Base-by-base conservation (phyloP, 2,329 filamentous ascomycete genomes). In the Talaromyces sp. region DNA sequence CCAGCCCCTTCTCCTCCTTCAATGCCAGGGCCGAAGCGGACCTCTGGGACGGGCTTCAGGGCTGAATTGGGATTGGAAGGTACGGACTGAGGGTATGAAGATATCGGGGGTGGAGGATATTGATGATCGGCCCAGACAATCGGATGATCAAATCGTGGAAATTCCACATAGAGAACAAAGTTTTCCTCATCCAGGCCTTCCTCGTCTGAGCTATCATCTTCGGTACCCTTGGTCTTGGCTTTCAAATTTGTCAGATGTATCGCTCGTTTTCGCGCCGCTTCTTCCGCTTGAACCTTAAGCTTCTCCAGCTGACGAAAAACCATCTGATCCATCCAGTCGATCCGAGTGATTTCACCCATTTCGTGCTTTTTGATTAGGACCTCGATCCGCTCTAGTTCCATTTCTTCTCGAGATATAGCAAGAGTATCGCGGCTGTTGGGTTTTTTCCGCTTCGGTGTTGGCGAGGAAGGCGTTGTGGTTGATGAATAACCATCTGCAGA, bases 341-440 rank as follows among this genome's bases (percentile, higher is more conserved):
- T 89, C 14, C 91, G 85, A 0, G 90, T 86, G 22, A 99, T 93
- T 70, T 99, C 94, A 16, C 91, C 92, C 88, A 97, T 95, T 69
- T 99, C 95, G 68, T 97, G 94, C 74, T 96, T 96, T 75, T 99
- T 99, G 69, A 99, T 89, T 19, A 97, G 74, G 49, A 86, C 87
- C 67, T 97, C 92, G 62, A 99, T 82, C 16, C 94, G 82, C 64
- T 97, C 91, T 56, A 97, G 82, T 72, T 99, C 94, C 48, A 90
- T 86, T 54, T 95, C 86, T 62, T 87, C 87, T 52, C 89, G 85
- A n/a, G 84, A 76, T 0, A 77, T 70, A 2, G 80, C 76, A 1
- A 80, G 73, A 1, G 68, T 66, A 47, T 74, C 70, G 36, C 74
- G 74, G 45, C 76, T 75, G 4, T 77, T 78, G 36, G 79, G 81